These are phyloP conservation scores for Bondarzewia mesenterica DNA, from an alignment of 1,284 basidiomycete species.

Conservation along the genomic window DNA sequence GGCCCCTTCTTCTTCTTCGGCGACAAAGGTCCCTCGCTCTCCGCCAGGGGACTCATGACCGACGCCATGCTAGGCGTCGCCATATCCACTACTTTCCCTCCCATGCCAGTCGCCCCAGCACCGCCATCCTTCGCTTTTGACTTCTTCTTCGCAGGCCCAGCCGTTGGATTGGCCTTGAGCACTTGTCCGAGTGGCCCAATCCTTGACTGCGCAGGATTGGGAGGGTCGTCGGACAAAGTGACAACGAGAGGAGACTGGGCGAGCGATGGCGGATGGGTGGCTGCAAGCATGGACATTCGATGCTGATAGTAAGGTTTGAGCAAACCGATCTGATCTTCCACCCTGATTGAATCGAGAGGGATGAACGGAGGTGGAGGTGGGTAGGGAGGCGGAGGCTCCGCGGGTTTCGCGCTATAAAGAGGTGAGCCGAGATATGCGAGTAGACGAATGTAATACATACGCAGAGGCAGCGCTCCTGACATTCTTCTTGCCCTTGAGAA, in stretches of 20 bases:
- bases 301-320: conserved; percentile 70
- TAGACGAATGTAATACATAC: conserved; percentile 30
- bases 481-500: conserved; percentile 54
- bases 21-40: conserved; percentile 9
- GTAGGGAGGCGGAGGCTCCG: conserved; percentile 81
- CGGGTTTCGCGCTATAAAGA: conserved; percentile 42
- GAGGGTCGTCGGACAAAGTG: conserved; percentile 54
- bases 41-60: neutral
- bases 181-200: conserved; percentile 74
- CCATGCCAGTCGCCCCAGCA: no score
- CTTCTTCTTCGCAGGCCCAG: conserved; percentile 29
- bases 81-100: neutral
- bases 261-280: neutral
- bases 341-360: conserved; percentile 52
- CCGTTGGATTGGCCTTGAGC: conserved; percentile 25
- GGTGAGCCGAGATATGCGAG: neutral
- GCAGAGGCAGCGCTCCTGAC: conserved; percentile 31
- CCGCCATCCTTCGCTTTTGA: conserved; percentile 24
- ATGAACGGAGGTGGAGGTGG: conserved; percentile 79
- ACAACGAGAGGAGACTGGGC: conserved; percentile 14
- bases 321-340: conserved; percentile 79
- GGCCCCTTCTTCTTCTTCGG: conserved; percentile 26
- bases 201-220: conserved; percentile 49
- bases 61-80: conserved; percentile 1
- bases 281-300: conserved; percentile 31